Conservation (phyloP, 2,329 filamentous ascomycete species). For the Apiospora koreana region DNA sequence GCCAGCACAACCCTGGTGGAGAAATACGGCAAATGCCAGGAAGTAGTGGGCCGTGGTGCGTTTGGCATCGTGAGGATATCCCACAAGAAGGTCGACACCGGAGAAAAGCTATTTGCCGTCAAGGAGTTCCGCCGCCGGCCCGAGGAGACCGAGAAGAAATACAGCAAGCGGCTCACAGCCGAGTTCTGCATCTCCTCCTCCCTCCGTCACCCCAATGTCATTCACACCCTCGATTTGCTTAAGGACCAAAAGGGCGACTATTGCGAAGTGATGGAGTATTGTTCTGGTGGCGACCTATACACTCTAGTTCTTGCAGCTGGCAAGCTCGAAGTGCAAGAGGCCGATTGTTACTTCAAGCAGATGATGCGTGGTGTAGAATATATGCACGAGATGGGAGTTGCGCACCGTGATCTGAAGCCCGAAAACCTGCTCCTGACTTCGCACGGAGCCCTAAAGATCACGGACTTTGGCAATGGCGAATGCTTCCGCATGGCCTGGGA, state of each 20-base stretch:
- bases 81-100: constrained; percentile 87
- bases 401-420: constrained; percentile 93
- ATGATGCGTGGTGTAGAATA: constrained; percentile 99
- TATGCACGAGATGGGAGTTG: constrained; percentile 98
- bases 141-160: constrained; percentile 94
- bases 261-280: constrained; percentile 99
- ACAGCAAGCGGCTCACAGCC: constrained; percentile 94
- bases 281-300: constrained; percentile 93
- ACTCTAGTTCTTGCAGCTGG: constrained; percentile 88
- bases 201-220: constrained; percentile 94
- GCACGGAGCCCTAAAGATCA: constrained; percentile 92
- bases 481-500: constrained; percentile 99
- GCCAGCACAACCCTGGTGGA: constrained; percentile 81
- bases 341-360: constrained; percentile 98
- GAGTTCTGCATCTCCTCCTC: constrained; percentile 99
- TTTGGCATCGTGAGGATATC: constrained; percentile 98
- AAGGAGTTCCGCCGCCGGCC: constrained; percentile 96
- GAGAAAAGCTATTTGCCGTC: constrained; percentile 93
- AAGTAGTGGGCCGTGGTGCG: constrained; percentile 91
- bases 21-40: constrained; percentile 98
- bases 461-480: constrained; percentile 97
- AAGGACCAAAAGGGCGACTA: constrained; percentile 97
- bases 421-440: constrained; percentile 95
- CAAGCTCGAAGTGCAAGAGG: constrained; percentile 88
- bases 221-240: constrained; percentile 92